A percentile compares a stretch with the other conserved stretches of the same genome.
These are phyloP conservation scores for Rhizopus sp. DNA, from an alignment of 371 early-diverging fungal species.

Conservation along the genomic window DNA sequence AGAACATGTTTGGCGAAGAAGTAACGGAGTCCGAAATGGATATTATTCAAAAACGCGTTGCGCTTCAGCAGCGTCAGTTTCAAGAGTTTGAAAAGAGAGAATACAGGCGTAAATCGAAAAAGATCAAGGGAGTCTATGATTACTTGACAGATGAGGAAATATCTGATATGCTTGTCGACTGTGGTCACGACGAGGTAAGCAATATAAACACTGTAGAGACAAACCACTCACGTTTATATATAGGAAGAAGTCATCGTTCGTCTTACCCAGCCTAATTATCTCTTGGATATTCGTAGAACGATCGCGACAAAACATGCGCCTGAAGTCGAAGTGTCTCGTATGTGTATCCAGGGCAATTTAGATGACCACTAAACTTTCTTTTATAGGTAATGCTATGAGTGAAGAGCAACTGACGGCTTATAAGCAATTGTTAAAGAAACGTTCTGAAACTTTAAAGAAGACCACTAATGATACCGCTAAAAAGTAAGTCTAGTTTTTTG, in stretches of 20 bases:
- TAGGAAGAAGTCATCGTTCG: constrained; percentile 75
- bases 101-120: constrained; percentile 68
- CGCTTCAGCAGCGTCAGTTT: constrained; percentile 83
- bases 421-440: constrained; percentile 79
- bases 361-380: background rate
- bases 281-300: constrained; percentile 66
- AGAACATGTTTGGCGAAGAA: constrained; percentile 83
- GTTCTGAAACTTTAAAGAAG: constrained; percentile 77
- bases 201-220: background rate
- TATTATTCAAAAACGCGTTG: constrained; percentile 86
- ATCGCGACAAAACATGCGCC: constrained; percentile 66
- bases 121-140: constrained; percentile 71
- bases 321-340: constrained; percentile 29
- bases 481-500: constrained; percentile 50
- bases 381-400: constrained; percentile 56
- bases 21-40: constrained; percentile 84
- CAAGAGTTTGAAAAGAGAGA: constrained; percentile 78
- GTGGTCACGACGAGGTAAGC: constrained; percentile 75
- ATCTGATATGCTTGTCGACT: constrained; percentile 73
- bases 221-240: background rate
- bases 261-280: constrained; percentile 71
- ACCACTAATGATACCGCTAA: constrained; percentile 76
- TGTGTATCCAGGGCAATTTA: background rate
- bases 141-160: constrained; percentile 84
- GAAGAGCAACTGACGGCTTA: constrained; percentile 81